Percentiles rank a stretch among this genome's conserved stretches.
These are phyloP conservation scores for Metarhizium rileyi DNA, from an alignment of 2,329 filamentous ascomycete species.

Conservation along the genomic window DNA sequence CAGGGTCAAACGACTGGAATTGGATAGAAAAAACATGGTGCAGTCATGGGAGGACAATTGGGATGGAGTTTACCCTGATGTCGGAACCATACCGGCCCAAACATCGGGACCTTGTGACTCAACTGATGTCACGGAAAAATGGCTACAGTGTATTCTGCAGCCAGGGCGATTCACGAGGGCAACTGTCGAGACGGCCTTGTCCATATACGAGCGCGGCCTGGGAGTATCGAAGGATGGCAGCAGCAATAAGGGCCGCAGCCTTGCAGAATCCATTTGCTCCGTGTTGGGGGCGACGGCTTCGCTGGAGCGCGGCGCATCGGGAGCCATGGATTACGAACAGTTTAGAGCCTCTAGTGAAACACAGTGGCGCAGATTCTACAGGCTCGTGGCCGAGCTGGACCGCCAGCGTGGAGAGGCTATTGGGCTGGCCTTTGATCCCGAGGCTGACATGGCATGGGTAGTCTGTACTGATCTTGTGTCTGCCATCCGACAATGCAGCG, in stretches of 20 bases:
- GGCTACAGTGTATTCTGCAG: conserved; percentile 73
- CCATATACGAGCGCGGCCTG: conserved; percentile 65
- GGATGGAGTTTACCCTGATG: conserved; percentile 58
- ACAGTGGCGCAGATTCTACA: conserved; percentile 87
- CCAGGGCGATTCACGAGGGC: conserved; percentile 73
- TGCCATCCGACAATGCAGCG: conserved; percentile 69
- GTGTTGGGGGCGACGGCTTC: conserved; percentile 61
- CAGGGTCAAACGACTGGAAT: conserved; percentile 62
- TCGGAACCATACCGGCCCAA: conserved; percentile 41
- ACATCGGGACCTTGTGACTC: conserved; percentile 53
- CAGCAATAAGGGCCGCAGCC: conserved; percentile 38
- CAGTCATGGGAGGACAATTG: conserved; percentile 59
- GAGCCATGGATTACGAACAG: conserved; percentile 63
- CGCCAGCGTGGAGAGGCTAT: conserved; percentile 76
- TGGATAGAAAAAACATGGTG: conserved; percentile 55
- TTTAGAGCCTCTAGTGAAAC: conserved; percentile 65
- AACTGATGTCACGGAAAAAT: conserved; percentile 68
- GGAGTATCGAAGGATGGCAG: conserved; percentile 19
- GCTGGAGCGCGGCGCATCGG: conserved; percentile 50
- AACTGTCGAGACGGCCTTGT: conserved; percentile 73
- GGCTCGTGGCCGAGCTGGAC: conserved; percentile 76
- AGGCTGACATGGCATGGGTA: conserved; percentile 68
- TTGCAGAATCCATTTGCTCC: conserved; percentile 68
- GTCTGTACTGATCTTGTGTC: conserved; percentile 74
- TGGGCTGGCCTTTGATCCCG: conserved; percentile 63